Percentiles rank a stretch among this genome's conserved stretches.
phyloP scores from a whole-genome alignment of 352 stramenopile species.

The Globisporangium emineosum region DNA sequence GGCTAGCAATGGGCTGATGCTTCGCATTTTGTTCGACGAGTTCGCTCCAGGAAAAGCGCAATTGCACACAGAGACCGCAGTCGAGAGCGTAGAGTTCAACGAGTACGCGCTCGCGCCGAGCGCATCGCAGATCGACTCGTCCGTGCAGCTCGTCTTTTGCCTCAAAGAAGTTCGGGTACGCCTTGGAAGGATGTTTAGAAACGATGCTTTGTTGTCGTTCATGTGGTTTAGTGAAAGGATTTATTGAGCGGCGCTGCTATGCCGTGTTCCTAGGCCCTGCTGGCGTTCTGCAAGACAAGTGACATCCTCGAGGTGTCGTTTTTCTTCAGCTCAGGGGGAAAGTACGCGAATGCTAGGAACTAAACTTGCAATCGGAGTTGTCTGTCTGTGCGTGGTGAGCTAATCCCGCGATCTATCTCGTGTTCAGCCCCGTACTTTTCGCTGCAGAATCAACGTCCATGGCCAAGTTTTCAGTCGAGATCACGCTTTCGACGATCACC shows the following conservation, averaged over 20 bases:
- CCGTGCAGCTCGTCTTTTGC: slow-evolving; percentile 79
- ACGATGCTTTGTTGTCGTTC: neutral
- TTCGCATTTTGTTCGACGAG: neutral
- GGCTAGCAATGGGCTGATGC: neutral
- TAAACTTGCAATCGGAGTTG: neutral
- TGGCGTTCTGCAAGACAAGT: slow-evolving; percentile 77
- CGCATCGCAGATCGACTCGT: slow-evolving; percentile 34
- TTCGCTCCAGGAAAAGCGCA: slow-evolving; percentile 50
- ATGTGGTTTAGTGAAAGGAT: neutral
- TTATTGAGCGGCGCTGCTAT: neutral
- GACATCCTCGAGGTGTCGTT: slow-evolving; percentile 72
- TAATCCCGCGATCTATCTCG: neutral
- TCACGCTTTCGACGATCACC: slow-evolving; percentile 83
- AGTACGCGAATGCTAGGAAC: slow-evolving; percentile 23
- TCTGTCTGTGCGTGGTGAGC: slow-evolving; percentile 7
- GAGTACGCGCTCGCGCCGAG: slow-evolving; percentile 58
- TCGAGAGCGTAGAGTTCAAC: slow-evolving; percentile 74
- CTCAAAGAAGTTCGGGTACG: slow-evolving; percentile 75
- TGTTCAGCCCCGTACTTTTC: slow-evolving; percentile 63
- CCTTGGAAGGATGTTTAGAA: slow-evolving; percentile 5
- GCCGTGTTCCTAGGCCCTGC: slow-evolving; percentile 32
- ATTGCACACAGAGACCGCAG: slow-evolving; percentile 79
- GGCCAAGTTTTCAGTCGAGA: slow-evolving; percentile 68
- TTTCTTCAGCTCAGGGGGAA: slow-evolving; percentile 66
- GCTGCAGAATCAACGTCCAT: slow-evolving; percentile 65